Evolutionary conservation across 495 filamentous ascomycete species (phyloP).

Genomic region (Neurospora sp.): DNA sequence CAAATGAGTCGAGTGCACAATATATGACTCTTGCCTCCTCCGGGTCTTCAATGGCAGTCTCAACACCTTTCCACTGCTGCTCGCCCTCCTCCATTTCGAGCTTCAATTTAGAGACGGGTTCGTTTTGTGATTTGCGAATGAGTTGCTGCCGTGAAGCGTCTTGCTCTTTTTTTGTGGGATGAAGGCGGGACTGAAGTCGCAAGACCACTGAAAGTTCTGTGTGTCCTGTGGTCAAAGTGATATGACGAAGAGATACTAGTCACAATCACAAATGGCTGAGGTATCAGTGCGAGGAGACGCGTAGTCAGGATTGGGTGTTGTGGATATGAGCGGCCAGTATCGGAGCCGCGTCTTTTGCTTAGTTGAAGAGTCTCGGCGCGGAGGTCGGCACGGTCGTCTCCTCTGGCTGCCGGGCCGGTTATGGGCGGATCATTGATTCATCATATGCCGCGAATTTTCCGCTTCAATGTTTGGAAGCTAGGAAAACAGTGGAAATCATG

Average conservation of each 20-base stretch:
- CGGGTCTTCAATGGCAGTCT: slow-evolving; percentile 54
- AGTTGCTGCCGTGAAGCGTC: neutral
- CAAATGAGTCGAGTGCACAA: slow-evolving; percentile 72
- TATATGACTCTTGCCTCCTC: slow-evolving; percentile 70
- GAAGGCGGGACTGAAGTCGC: neutral
- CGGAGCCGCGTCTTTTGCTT: neutral
- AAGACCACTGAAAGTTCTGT: neutral
- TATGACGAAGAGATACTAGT: neutral
- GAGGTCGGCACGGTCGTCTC: neutral
- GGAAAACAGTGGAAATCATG: neutral
- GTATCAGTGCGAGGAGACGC: neutral
- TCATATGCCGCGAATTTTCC: neutral
- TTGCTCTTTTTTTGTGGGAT: neutral
- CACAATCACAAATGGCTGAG: neutral
- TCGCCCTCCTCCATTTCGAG: slow-evolving; percentile 15
- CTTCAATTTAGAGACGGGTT: neutral
- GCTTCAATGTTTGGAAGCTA: neutral
- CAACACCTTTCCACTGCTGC: slow-evolving; percentile 45
- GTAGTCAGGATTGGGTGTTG: neutral
- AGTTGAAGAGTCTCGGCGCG: neutral
- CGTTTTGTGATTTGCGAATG: neutral
- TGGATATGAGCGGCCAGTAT: neutral
- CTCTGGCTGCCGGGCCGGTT: neutral
- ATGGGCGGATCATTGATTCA: neutral
- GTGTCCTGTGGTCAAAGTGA: neutral